Conservation (phyloP, 2,329 filamentous ascomycete species). For the Ilyonectria robusta region DNA sequence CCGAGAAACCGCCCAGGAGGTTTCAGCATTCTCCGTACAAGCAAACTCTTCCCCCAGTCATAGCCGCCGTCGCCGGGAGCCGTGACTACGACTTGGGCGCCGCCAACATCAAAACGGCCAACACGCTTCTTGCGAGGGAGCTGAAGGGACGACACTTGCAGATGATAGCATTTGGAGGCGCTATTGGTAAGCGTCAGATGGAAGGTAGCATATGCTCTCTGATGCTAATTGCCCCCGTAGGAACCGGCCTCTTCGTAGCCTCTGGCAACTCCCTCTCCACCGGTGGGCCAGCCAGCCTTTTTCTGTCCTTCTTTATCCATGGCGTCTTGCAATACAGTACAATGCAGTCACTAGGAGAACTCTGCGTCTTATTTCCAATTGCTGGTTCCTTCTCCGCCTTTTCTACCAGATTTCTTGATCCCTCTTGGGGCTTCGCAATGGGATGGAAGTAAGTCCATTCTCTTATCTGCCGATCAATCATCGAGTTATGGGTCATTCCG, state of each 20-base stretch:
- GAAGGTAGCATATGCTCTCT: not conserved
- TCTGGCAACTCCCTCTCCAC: slow-evolving; percentile 78
- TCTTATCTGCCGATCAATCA: not conserved
- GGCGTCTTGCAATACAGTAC: slow-evolving; percentile 92
- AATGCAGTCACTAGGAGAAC: slow-evolving; percentile 89
- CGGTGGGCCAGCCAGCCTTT: slow-evolving; percentile 82
- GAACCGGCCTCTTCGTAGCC: slow-evolving; percentile 88
- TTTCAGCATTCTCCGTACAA: not conserved
- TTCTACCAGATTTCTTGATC: slow-evolving; percentile 82
- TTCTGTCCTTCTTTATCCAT: slow-evolving; percentile 82
- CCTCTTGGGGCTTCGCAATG: slow-evolving; percentile 80
- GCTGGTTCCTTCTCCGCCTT: slow-evolving; percentile 93
- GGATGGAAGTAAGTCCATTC: slow-evolving; percentile 82
- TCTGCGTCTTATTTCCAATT: slow-evolving; percentile 90
- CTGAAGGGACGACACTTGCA: not conserved
- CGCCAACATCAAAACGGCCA: not conserved
- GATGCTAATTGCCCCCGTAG: slow-evolving; percentile 54
- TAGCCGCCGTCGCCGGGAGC: not conserved
- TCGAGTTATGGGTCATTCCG: fast-evolving
- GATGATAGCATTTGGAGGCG: not conserved
- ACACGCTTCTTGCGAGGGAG: not conserved
- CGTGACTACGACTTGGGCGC: not conserved
- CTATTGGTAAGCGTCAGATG: not conserved
- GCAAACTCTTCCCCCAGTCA: not conserved
- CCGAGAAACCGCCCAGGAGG: not conserved